A percentile compares a stretch with the other conserved stretches of the same genome.
Conservation (phyloP, 2,329 filamentous ascomycete genomes). For the Tolypocladium inflatum region DNA sequence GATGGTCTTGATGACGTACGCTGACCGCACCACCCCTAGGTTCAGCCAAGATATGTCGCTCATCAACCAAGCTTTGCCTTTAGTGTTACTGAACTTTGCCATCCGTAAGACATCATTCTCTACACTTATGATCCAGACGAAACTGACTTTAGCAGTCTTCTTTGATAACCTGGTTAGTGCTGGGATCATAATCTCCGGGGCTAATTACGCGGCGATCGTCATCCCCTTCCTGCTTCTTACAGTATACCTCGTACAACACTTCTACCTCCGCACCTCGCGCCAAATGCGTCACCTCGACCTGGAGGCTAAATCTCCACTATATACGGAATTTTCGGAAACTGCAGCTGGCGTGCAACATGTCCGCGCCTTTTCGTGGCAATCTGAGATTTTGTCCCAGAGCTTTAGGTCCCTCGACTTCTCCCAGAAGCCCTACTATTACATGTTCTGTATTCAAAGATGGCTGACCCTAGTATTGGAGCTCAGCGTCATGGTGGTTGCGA, state of each 20-base stretch:
- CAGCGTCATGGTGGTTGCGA: constrained; percentile 11
- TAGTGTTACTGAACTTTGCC: neutral
- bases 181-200: constrained; percentile 4
- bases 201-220: constrained; percentile 16
- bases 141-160: neutral
- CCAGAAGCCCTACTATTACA: constrained; percentile 21
- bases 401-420: constrained; percentile 26
- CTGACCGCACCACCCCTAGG: neutral
- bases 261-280: constrained; percentile 38
- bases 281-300: constrained; percentile 46
- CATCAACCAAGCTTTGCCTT: constrained; percentile 2
- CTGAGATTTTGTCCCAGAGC: constrained; percentile 28
- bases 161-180: neutral
- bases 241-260: constrained; percentile 12
- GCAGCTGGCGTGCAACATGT: constrained; percentile 14
- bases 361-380: constrained; percentile 13
- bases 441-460: constrained; percentile 37
- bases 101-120: neutral
- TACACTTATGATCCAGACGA: neutral
- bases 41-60: constrained; percentile 9
- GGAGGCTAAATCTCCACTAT: constrained; percentile 40
- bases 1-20: neutral
- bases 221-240: constrained; percentile 24
- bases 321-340: constrained; percentile 27
- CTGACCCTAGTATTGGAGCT: constrained; percentile 34